phyloP scores from a whole-genome alignment of 2,329 filamentous ascomycete species.

The Pestalotiopsis sp. region DNA sequence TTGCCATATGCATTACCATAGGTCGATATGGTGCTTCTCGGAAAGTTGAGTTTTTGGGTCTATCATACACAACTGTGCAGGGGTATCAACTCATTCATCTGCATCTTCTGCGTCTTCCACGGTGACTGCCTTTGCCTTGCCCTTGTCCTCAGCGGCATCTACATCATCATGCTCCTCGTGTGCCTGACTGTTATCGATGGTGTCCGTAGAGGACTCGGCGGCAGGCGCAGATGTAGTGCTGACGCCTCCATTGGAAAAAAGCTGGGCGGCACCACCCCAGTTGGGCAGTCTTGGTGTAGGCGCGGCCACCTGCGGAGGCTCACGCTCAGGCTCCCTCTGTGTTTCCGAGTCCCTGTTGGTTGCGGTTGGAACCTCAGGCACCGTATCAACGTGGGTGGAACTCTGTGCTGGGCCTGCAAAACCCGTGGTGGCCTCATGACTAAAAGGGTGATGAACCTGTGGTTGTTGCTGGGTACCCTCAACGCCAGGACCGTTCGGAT shows the following conservation, averaged over 20 bases:
- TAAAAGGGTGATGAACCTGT: neutral
- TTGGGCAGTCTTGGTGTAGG: constrained; percentile 51
- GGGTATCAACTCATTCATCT: constrained; percentile 5
- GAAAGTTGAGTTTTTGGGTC: neutral
- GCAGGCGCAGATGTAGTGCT: constrained; percentile 5
- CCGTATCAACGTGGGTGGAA: neutral
- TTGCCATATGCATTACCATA: constrained; percentile 28
- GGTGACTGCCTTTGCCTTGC: constrained; percentile 30
- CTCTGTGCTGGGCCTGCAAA: neutral
- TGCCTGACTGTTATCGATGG: constrained; percentile 15
- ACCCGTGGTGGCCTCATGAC: neutral
- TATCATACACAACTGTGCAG: neutral
- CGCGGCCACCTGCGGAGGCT: constrained; percentile 41
- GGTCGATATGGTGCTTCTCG: constrained; percentile 21
- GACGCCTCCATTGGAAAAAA: constrained; percentile 39
- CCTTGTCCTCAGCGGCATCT: constrained; percentile 20
- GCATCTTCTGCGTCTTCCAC: constrained; percentile 27
- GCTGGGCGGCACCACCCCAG: constrained; percentile 53
- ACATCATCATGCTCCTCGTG: constrained; percentile 18
- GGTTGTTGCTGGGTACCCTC: neutral
- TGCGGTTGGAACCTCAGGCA: neutral
- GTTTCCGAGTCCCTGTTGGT: constrained; percentile 13
- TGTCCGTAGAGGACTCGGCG: constrained; percentile 15
- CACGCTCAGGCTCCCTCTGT: constrained; percentile 22
- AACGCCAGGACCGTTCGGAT: neutral